Conservation (phyloP, 2,329 filamentous ascomycete species). For the Aspergillus texensis region DNA sequence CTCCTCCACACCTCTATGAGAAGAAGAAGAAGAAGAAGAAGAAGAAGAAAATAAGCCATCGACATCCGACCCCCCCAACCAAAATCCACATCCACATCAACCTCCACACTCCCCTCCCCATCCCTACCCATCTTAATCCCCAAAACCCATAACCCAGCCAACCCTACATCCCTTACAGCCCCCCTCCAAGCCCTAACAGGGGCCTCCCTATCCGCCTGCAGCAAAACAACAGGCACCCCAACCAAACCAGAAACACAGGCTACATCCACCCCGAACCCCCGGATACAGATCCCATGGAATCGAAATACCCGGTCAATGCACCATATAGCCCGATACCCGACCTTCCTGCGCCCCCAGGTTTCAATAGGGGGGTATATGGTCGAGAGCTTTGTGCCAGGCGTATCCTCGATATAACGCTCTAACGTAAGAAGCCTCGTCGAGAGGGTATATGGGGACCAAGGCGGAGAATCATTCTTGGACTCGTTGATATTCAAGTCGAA, state of each 20-base stretch:
- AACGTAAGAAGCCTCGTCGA: not conserved
- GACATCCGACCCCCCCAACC: not conserved
- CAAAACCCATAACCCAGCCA: not conserved
- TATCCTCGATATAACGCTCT: not conserved
- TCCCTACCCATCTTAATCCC: not conserved
- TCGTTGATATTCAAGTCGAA: no score
- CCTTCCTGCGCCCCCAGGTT: not conserved
- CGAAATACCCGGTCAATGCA: not conserved
- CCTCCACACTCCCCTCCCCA: not conserved
- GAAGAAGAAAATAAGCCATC: not conserved
- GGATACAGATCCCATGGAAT: not conserved
- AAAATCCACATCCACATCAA: not conserved
- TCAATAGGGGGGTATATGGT: not conserved
- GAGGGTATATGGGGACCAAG: not conserved
- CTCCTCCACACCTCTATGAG: not conserved
- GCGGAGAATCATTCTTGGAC: not conserved
- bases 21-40: not conserved
- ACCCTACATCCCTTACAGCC: not conserved
- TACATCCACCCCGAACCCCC: not conserved
- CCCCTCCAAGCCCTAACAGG: not conserved
- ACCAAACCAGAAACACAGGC: not conserved
- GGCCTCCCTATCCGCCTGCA: not conserved
- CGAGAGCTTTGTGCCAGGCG: not conserved
- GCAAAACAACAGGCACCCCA: not conserved
- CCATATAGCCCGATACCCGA: not conserved